Percentiles rank a stretch among this genome's conserved stretches.
These are phyloP conservation scores for Tetracladium setigerum DNA, from an alignment of 495 filamentous ascomycete genomes.

Conservation along the genomic window DNA sequence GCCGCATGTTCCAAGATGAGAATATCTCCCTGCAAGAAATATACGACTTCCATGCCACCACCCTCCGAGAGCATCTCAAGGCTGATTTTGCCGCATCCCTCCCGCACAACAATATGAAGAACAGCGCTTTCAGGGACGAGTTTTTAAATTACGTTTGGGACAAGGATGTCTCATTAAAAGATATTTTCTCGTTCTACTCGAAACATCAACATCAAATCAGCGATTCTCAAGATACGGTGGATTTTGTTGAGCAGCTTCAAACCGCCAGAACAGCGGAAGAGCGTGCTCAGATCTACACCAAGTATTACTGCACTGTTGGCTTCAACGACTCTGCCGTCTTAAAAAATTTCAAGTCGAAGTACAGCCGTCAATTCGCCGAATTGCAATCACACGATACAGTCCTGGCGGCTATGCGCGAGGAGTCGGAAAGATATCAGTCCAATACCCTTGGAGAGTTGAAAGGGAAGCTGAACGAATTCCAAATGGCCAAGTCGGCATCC, in stretches of 20 bases:
- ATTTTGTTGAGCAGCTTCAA: conserved; percentile 1
- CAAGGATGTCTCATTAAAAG: neutral
- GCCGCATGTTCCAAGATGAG: conserved; percentile 20
- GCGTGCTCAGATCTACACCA: conserved; percentile 12
- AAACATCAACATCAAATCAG: neutral
- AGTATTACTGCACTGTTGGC: conserved; percentile 13
- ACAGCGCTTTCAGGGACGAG: neutral
- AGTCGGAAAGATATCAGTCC: conserved; percentile 4
- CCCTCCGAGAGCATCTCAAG: conserved; percentile 18
- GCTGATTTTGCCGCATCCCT: conserved; percentile 14
- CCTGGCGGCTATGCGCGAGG: conserved; percentile 10
- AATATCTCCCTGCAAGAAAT: conserved; percentile 17
- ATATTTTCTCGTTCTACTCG: conserved; percentile 3
- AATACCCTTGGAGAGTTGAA: conserved; percentile 2
- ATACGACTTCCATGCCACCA: conserved; percentile 6
- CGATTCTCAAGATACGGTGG: neutral
- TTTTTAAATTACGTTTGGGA: neutral
- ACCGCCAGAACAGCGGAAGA: conserved; percentile 10
- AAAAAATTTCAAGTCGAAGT: conserved; percentile 19
- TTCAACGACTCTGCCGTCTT: conserved; percentile 5
- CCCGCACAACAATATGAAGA: conserved; percentile 2
- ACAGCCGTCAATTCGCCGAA: conserved; percentile 14
- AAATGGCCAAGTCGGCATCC: conserved; percentile 17
- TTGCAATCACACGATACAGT: conserved; percentile 14
- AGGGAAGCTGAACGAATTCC: conserved; percentile 6